A percentile compares a stretch with the other conserved stretches of the same genome.
Evolutionary conservation across 306 rosid species (phyloP).

Genomic region (Gillenia trifoliata): DNA sequence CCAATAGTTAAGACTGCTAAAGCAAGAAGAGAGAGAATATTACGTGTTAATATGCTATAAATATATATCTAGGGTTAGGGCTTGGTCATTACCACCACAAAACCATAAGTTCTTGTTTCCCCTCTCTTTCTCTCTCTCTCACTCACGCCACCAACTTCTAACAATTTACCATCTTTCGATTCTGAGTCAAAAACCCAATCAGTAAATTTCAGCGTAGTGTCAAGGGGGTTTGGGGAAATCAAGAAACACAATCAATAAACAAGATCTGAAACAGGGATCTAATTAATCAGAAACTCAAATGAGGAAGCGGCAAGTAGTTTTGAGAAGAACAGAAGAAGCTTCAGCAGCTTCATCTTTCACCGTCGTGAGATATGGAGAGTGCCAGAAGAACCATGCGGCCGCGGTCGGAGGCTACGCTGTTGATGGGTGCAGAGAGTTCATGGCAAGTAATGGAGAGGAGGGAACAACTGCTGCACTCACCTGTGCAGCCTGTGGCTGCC

Average conservation of each 20-base stretch:
- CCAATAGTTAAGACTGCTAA: background rate
- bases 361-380: conserved; percentile 70
- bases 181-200: background rate
- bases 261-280: background rate
- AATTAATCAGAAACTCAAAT: conserved; percentile 17
- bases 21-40: conserved; percentile 6
- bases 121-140: background rate
- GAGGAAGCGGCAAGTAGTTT: conserved; percentile 91
- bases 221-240: background rate
- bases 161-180: background rate
- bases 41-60: conserved; percentile 33
- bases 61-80: conserved; percentile 74
- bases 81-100: conserved; percentile 30
- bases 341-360: conserved; percentile 12
- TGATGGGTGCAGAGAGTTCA: conserved; percentile 91
- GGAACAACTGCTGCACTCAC: conserved; percentile 53
- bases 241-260: background rate
- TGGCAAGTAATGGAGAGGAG: conserved; percentile 61
- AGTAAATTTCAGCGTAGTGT: background rate
- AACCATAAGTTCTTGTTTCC: conserved; percentile 8
- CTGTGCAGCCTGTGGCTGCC: conserved; percentile 95
- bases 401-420: conserved; percentile 83
- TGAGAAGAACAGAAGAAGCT: conserved; percentile 52
- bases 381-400: conserved; percentile 96
- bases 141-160: background rate